Conservation (phyloP, 2,329 filamentous ascomycete genomes). For the Cladosporium sp. region DNA sequence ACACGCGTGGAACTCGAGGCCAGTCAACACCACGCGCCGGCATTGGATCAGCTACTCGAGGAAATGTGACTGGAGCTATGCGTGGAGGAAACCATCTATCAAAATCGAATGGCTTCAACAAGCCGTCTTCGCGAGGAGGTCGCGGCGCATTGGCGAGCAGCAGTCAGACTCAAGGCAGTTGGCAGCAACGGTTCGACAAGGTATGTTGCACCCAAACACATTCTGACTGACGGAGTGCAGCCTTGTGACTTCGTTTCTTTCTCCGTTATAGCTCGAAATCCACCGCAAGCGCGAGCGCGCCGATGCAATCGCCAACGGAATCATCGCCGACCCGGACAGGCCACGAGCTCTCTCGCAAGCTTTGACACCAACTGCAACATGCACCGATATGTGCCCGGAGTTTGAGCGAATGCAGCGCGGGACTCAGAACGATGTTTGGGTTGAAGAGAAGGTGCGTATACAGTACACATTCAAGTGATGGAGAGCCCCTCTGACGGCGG, state of each 20-base stretch:
- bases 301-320: conserved; percentile 53
- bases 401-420: conserved; percentile 63
- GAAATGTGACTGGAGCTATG: not conserved
- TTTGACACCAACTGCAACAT: conserved; percentile 62
- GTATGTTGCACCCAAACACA: conserved; percentile 21
- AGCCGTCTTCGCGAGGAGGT: not conserved
- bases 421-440: conserved; percentile 61
- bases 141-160: conserved; percentile 14
- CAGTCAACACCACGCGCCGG: conserved; percentile 1
- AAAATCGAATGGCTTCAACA: not conserved
- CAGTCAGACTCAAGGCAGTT: conserved; percentile 20
- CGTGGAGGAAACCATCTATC: not conserved
- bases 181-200: conserved; percentile 27
- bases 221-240: conserved; percentile 28
- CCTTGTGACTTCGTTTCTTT: conserved; percentile 29
- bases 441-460: conserved; percentile 57
- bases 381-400: conserved; percentile 65
- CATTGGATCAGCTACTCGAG: conserved; percentile 1
- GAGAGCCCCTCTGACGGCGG: conserved; percentile 28
- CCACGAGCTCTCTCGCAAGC: conserved; percentile 61
- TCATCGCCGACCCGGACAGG: conserved; percentile 60
- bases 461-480: conserved; percentile 4
- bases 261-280: conserved; percentile 44
- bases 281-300: conserved; percentile 52
- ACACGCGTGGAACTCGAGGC: conserved; percentile 11